A percentile compares a stretch with the other conserved stretches of the same genome.
Evolutionary conservation across 768 basidiomycete species (phyloP).

Genomic region (Termitomyces heimii): DNA sequence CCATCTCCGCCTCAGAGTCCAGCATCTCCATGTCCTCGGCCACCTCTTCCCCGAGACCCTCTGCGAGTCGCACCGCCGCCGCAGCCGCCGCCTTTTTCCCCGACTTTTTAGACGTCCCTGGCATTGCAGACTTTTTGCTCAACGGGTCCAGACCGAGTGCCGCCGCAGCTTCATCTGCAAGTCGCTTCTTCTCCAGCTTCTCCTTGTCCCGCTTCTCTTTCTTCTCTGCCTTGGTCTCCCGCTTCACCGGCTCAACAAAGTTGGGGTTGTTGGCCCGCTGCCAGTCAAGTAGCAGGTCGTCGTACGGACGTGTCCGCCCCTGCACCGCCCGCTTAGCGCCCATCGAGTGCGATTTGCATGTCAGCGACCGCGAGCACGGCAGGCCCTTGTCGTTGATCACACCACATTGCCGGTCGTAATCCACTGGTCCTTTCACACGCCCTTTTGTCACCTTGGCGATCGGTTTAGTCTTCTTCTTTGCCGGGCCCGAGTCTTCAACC

Average conservation of each 20-base stretch:
- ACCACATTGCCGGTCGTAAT: slow-evolving; percentile 90
- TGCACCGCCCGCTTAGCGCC: slow-evolving; percentile 90
- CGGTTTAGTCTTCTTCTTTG: slow-evolving; percentile 74
- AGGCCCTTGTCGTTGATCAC: slow-evolving; percentile 94
- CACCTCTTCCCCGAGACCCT: slow-evolving; percentile 48
- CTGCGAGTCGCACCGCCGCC: slow-evolving; percentile 41
- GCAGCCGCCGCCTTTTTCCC: slow-evolving; percentile 55
- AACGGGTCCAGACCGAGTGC: slow-evolving; percentile 46
- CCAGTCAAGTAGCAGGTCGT: slow-evolving; percentile 89
- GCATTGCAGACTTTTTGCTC: slow-evolving; percentile 36
- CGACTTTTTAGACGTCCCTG: slow-evolving; percentile 46
- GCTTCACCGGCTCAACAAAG: slow-evolving; percentile 82
- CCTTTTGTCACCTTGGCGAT: slow-evolving; percentile 71
- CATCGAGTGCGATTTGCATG: slow-evolving; percentile 98
- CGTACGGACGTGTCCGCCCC: slow-evolving; percentile 79
- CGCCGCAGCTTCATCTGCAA: slow-evolving; percentile 64
- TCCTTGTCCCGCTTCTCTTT: slow-evolving; percentile 81
- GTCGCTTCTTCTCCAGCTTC: slow-evolving; percentile 76
- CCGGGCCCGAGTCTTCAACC: slow-evolving; percentile 62
- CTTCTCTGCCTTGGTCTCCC: slow-evolving; percentile 81
- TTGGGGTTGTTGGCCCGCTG: slow-evolving; percentile 84
- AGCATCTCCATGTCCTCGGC: slow-evolving; percentile 72
- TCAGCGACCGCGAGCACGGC: slow-evolving; percentile 91
- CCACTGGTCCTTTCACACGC: slow-evolving; percentile 78
- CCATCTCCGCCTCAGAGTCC: slow-evolving; percentile 83